Conservation (phyloP, 169 alveolate species). For the Besnoitia besnoiti region DNA sequence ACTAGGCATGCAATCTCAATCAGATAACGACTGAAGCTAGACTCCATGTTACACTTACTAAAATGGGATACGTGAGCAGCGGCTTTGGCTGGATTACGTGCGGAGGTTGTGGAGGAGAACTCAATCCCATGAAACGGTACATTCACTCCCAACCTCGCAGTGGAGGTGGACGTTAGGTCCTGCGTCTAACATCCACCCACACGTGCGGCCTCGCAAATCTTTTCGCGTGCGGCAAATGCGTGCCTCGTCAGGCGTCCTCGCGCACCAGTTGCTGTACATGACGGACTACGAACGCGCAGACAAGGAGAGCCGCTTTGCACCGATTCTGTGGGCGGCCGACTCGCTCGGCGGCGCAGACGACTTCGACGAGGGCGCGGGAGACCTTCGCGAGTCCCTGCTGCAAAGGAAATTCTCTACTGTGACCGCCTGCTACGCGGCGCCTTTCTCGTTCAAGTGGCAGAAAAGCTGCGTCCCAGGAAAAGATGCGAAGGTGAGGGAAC, state of each 20-base stretch:
- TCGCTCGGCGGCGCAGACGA: background rate
- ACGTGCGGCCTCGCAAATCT: background rate
- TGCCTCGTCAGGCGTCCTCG: background rate
- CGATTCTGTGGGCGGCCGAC: background rate
- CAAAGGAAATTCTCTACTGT: background rate
- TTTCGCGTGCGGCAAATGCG: background rate
- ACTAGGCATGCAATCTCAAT: too few species aligned
- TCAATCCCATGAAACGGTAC: too few species aligned
- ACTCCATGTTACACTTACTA: too few species aligned
- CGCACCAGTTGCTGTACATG: background rate
- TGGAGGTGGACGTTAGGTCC: too few species aligned
- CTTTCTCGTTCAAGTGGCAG: background rate
- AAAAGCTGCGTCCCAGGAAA: background rate
- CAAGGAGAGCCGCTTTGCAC: background rate
- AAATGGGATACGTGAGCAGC: too few species aligned
- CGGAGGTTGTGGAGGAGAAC: too few species aligned
- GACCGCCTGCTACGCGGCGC: constrained; percentile 14
- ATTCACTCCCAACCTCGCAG: too few species aligned
- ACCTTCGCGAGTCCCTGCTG: background rate
- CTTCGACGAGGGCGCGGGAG: background rate
- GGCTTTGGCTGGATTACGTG: too few species aligned
- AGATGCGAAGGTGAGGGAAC: background rate
- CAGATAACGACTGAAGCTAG: too few species aligned
- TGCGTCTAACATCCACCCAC: too few species aligned
- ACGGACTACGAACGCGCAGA: background rate